Base-by-base conservation (phyloP, 1,284 basidiomycete species). In the Fomitopsis palustris region DNA sequence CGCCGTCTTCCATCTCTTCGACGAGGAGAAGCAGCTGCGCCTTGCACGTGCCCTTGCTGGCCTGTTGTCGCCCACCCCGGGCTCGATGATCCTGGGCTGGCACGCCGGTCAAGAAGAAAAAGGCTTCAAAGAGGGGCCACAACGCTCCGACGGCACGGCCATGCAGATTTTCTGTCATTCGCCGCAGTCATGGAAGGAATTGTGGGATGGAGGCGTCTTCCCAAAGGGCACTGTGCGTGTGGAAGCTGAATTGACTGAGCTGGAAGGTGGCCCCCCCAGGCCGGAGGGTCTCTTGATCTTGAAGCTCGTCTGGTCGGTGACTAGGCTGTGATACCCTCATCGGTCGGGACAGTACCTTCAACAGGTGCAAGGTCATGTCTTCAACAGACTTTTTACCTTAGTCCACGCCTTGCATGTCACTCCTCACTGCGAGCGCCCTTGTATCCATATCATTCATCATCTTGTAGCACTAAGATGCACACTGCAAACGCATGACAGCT, bases 1-100 rank as follows among this genome's bases (percentile, higher is more conserved):
- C 12, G 67, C 75, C 1, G 74, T 82, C 62, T 83, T 82, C 67
- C 80, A 82, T 61, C 71, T 82, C 17, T 82, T 82, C 67, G 60
- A 70, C 21, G 72, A 78, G 61, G 74, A 73, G 17, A 54, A 70
- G 21, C 80, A 82, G 65, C 57, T 67, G 14, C 56, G 72, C 25
- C 69, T 80, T 16, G 80, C 77, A 3, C 65, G 66, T 23, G 69
- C 64, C 12, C 62, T 81, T 31, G 75, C 74, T 0, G 66, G 74
- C 1, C 69, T 82, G 4, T 72, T 78, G 33, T 70, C 70, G 23
- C 65, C 72, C 1, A 59, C 65, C 37, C 69, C 71, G 6, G 74
- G 74, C 38, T 61, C 73, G 33, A 62, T 73, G 41, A 68, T 76
- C 43, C 71, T 75, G 53, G 74, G 75, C 3, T 56, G 54, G 42